Evolutionary conservation across 257 asterid species (phyloP).

Genomic region (Lantana camara): DNA sequence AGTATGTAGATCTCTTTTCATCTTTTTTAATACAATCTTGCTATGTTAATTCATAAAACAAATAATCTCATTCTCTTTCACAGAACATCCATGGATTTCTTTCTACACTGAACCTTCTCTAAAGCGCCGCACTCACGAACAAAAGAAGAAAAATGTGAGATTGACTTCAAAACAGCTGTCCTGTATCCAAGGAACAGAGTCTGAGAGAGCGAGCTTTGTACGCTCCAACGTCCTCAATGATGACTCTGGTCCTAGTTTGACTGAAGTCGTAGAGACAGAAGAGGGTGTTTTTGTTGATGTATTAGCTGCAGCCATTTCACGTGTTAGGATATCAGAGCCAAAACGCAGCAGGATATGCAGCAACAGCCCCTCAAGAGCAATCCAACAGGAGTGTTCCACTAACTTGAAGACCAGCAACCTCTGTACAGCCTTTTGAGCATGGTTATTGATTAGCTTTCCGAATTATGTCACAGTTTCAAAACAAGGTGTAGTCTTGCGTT

Average conservation of each 20-base stretch:
- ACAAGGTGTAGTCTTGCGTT: neutral
- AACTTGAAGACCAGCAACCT: conserved; percentile 54
- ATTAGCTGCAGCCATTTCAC: conserved; percentile 56
- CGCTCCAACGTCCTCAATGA: conserved; percentile 37
- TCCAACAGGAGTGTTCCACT: conserved; percentile 47
- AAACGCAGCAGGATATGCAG: conserved; percentile 60
- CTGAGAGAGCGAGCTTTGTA: conserved; percentile 39
- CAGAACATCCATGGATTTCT: conserved; percentile 62
- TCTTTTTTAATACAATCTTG: conserved; percentile 1
- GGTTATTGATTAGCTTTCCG: conserved; percentile 16
- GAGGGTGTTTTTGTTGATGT: conserved; percentile 47
- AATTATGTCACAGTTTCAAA: conserved; percentile 20
- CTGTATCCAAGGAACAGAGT: conserved; percentile 30
- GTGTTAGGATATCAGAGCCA: conserved; percentile 54
- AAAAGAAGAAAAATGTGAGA: conserved; percentile 34
- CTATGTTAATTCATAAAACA: neutral
- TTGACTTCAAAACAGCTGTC: conserved; percentile 36
- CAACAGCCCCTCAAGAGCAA: conserved; percentile 40
- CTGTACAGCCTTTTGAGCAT: conserved; percentile 58
- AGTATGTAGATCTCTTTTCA: conserved; percentile 41
- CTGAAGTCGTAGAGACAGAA: conserved; percentile 35
- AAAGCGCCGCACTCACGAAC: conserved; percentile 25
- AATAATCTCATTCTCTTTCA: neutral
- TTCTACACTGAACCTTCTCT: conserved; percentile 45
- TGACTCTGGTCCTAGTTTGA: conserved; percentile 40